Evolutionary conservation across 176 grass and related monocot genomes (phyloP).

Genomic region (Phoenix roebelenii): DNA sequence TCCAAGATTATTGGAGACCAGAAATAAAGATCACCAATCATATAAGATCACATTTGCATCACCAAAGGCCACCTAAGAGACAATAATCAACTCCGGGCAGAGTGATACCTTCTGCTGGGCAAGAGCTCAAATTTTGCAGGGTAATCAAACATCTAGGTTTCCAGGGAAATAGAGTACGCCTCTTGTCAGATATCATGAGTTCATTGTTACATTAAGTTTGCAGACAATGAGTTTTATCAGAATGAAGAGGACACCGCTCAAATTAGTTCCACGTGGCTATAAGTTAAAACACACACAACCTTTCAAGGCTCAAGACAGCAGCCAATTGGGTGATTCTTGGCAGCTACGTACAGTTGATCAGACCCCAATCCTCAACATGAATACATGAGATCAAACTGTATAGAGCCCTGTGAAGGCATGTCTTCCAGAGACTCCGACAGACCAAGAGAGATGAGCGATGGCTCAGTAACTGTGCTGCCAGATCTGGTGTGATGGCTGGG

Average conservation of each 20-base stretch:
- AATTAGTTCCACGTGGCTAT: conserved; percentile 2
- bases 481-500: conserved; percentile 36
- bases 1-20: too few relatives aligned
- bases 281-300: conserved; percentile 15
- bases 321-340: background rate
- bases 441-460: background rate
- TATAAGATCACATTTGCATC: too few relatives aligned
- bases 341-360: background rate
- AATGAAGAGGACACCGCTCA: conserved; percentile 1
- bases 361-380: background rate
- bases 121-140: too few relatives aligned
- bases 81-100: too few relatives aligned
- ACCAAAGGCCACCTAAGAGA: too few relatives aligned
- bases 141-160: too few relatives aligned
- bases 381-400: background rate
- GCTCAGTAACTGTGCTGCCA: conserved; percentile 90
- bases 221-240: background rate
- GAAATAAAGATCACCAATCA: too few relatives aligned
- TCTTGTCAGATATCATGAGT: conserved; percentile 1
- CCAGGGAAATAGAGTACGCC: too few relatives aligned
- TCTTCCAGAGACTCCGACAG: background rate
- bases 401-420: background rate
- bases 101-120: too few relatives aligned
- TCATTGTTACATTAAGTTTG: conserved; percentile 2
- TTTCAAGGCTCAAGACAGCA: background rate